phyloP scores from a whole-genome alignment of 495 filamentous ascomycete species.

The Podospora australis region DNA sequence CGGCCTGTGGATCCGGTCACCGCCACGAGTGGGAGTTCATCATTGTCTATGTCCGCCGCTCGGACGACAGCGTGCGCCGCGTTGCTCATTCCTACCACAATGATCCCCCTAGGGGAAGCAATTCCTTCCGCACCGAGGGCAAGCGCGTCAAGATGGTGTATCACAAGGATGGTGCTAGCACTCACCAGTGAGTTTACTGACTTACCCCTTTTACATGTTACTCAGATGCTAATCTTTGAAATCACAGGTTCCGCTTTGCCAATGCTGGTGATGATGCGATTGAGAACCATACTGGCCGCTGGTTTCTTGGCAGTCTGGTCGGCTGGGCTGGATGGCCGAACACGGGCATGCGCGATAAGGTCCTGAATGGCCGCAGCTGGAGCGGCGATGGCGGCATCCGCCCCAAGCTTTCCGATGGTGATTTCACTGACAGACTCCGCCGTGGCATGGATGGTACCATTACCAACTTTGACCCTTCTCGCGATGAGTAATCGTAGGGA shows the following conservation, averaged over 20 bases:
- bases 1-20: conserved; percentile 20
- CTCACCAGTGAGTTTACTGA: conserved; percentile 10
- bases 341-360: conserved; percentile 20
- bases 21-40: conserved; percentile 34
- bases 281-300: conserved; percentile 27
- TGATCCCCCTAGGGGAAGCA: conserved; percentile 13
- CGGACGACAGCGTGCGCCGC: conserved; percentile 18
- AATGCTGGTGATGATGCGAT: conserved; percentile 25
- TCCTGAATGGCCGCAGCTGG: conserved; percentile 21
- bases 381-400: conserved; percentile 13
- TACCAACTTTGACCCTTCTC: too few relatives aligned
- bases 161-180: conserved; percentile 24
- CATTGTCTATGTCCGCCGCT: conserved; percentile 25
- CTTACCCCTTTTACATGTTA: not conserved
- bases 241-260: conserved; percentile 24
- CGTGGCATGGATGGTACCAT: too few relatives aligned
- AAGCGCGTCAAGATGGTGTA: conserved; percentile 24
- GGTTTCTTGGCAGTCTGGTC: conserved; percentile 25
- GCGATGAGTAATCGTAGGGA: too few relatives aligned
- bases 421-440: not conserved
- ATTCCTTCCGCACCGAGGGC: conserved; percentile 3
- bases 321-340: conserved; percentile 26
- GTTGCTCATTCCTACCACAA: conserved; percentile 27
- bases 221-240: too few relatives aligned
- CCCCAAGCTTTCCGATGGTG: not conserved